Base-by-base conservation (phyloP, 169 alveolate genomes). In the Eimeria nieschulzi region DNA sequence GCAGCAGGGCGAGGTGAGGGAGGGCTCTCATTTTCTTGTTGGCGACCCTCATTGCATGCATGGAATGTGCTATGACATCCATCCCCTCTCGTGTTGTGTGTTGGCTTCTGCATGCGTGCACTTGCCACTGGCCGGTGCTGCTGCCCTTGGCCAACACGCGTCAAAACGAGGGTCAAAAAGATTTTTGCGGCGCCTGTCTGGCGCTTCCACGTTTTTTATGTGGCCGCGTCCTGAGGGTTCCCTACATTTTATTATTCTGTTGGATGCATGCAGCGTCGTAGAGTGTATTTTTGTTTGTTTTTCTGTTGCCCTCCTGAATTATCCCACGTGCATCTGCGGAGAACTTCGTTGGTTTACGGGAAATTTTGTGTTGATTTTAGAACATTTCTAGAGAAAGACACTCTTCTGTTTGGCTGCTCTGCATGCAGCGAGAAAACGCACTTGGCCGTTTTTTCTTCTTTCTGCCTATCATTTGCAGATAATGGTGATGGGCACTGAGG, bases 401-500 rank as follows among this genome's bases (percentile, higher is more conserved):
- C 9, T 5, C 7, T 9, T 59, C n/a, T 59, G 13, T 5, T 59
- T 59, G 5, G 6, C 66, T 0, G 13, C 19, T 59, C 19, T 59
- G 13, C 19, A 17, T 59, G 66, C 23, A n/a, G 21, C n/a, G 46
- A 33, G 3, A 0, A 12, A 12, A 59, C 68, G 26, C 75, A 17
- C 7, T 66, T 66, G 21, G 75, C 21, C 2, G 6, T 12, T 66
- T 66, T 66, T 66, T 19, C 9, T 9, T 66, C 75, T 12, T 12
- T 6, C n/a, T 53, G 26, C 46, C 55, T 33, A 61, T 66, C 63
- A 23, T 13, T 5, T 26, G 15, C 76, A 91, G 94, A 91, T 83
- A 9, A 63, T 75, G 51, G 94, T 91, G 46, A 68, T 91, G 87
- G 94, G 94, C 12, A 71, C 92, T 19, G 94, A 91, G 68, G 94